Evolutionary conservation across 2,329 filamentous ascomycete species (phyloP), one percentile per base, ranked within the genome.

Genomic region (Colletotrichum orchidophilum): DNA sequence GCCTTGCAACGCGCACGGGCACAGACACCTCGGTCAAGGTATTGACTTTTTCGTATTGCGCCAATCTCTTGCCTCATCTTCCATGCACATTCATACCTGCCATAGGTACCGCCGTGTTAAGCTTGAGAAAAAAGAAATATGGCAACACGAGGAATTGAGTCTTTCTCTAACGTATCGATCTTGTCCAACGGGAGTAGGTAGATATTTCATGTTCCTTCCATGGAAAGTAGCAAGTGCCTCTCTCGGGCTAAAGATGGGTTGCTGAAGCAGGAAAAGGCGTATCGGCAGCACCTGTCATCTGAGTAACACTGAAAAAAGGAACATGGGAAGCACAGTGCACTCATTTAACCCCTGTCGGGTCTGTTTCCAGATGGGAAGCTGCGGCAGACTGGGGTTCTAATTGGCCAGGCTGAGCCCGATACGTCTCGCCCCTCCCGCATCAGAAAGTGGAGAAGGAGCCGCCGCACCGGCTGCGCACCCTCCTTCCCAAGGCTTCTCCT

Each of bases 381-480:
- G 39, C 39, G 39, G 18, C 7, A 46, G 39, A 46, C 39, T 46
- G 39, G 39, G 18, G 8, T 11, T 21, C 6, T 42, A n/a, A 42
- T 42, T 58, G 33, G 55, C 21, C n/a, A 2, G 24, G 8, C 15
- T 7, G 7, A 3, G 3, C 21, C 11, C 12, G 31, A 26, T 60
- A 60, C 58, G 26, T 46, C 49, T 39, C n/a, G 27, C 5, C n/a
- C n/a, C 11, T 46, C 39, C 39, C 39, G 26, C 27, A 18, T 4
- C 29, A 27, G 8, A 7, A 42, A 35, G 33, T 33, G 50, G 50
- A 50, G 52, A 55, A 63, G 59, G 46, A 63, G 46, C 21, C 46
- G 59, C 65, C 52, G 59, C 59, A 35, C 27, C 64, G 49, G 64
- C 64, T 54, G 26, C 61, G 31, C 29, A 63, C 59, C 50, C 59